phyloP scores from a whole-genome alignment of 2,329 filamentous ascomycete species.

The Aspergillus ustus region DNA sequence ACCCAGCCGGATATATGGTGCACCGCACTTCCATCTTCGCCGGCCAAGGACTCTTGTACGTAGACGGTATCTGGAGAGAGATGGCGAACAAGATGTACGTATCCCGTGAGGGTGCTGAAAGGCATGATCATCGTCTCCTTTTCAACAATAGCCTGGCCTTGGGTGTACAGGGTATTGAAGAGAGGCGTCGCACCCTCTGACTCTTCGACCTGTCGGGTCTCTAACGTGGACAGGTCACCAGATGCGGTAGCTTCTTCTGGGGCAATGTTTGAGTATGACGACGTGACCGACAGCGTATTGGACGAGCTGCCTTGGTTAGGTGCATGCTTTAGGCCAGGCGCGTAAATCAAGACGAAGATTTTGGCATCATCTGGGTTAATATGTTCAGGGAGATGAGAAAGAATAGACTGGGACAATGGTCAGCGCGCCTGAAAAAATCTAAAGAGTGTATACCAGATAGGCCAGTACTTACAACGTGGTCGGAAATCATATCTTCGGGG shows the following conservation, averaged over 20 bases:
- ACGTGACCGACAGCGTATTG: constrained; percentile 69
- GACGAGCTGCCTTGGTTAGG: constrained; percentile 45
- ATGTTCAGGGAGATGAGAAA: constrained; percentile 83
- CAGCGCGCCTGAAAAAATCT: constrained; percentile 11
- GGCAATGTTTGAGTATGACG: constrained; percentile 86
- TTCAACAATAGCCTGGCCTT: constrained; percentile 79
- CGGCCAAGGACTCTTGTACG: constrained; percentile 81
- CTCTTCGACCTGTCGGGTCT: constrained; percentile 40
- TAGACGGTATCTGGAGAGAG: constrained; percentile 86
- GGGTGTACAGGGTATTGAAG: constrained; percentile 79
- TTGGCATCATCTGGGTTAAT: constrained; percentile 74
- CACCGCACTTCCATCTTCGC: constrained; percentile 73
- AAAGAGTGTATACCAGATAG: not conserved
- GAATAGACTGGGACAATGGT: constrained; percentile 66
- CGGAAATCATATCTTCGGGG: constrained; percentile 63
- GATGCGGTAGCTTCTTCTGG: constrained; percentile 64
- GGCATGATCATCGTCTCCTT: constrained; percentile 86
- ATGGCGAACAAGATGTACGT: constrained; percentile 84
- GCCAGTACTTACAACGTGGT: constrained; percentile 74
- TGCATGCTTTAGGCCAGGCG: constrained; percentile 74
- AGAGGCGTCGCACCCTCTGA: constrained; percentile 59
- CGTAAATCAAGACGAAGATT: constrained; percentile 88
- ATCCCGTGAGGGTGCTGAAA: constrained; percentile 81
- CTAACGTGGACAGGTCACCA: constrained; percentile 48
- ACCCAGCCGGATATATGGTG: constrained; percentile 69